Evolutionary conservation across 345 rosid genomes (phyloP).

Genomic region (Dipteronia dyeriana): DNA sequence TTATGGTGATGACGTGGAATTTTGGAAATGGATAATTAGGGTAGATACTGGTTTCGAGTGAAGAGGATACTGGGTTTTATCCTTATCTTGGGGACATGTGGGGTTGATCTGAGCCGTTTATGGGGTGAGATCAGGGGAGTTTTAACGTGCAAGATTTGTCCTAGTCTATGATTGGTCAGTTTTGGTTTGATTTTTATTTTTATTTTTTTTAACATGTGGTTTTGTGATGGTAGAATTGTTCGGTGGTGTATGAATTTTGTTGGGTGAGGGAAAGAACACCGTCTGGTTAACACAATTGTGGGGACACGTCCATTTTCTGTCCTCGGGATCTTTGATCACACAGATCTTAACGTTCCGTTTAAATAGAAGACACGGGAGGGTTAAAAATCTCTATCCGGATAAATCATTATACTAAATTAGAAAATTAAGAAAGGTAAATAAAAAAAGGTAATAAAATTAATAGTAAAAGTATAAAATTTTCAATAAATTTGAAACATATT

Average conservation of each 20-base stretch:
- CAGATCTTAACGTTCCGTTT: too few relatives aligned
- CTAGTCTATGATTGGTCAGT: slow-evolving; percentile 14
- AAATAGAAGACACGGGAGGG: too few relatives aligned
- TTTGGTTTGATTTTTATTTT: neutral
- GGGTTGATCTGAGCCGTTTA: slow-evolving; percentile 19
- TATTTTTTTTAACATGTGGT: slow-evolving; percentile 25
- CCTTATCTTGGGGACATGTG: slow-evolving; percentile 31
- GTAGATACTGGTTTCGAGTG: neutral
- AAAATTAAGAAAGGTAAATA: too few relatives aligned
- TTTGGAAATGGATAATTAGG: slow-evolving; percentile 22
- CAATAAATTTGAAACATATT: too few relatives aligned
- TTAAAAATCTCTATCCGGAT: too few relatives aligned
- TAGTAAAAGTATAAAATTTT: too few relatives aligned
- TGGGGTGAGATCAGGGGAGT: neutral
- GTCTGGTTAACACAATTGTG: neutral
- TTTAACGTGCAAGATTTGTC: slow-evolving; percentile 25
- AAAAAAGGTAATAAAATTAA: too few relatives aligned
- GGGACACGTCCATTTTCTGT: neutral
- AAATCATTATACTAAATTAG: too few relatives aligned
- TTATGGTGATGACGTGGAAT: slow-evolving; percentile 22
- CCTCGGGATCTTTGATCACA: too few relatives aligned
- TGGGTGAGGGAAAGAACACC: neutral
- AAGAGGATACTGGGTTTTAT: slow-evolving; percentile 28
- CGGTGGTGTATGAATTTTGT: slow-evolving; percentile 3
- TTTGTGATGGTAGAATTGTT: neutral